Conservation (phyloP, 163 green algal species). For the Scenedesmus sp. region DNA sequence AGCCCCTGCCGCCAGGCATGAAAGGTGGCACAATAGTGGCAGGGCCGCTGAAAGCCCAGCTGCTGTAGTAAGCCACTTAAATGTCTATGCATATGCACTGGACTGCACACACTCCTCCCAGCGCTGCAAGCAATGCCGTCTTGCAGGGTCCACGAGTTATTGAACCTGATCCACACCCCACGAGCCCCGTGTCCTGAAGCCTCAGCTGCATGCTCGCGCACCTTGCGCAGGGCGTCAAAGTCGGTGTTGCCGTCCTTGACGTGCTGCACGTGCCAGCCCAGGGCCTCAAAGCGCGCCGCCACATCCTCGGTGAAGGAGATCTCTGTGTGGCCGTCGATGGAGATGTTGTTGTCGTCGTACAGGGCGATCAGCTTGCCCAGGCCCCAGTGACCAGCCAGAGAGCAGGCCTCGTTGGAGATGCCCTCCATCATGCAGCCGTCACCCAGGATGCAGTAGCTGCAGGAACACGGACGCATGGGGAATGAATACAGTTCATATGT, state of each 20-base stretch:
- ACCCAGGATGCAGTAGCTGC: constrained; percentile 98
- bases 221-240: constrained; percentile 86
- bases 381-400: constrained; percentile 98
- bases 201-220: background rate
- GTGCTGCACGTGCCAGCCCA: constrained; percentile 78
- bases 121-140: background rate
- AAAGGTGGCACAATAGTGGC: too few relatives aligned
- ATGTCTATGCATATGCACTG: background rate
- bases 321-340: constrained; percentile 96
- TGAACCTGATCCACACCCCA: too few relatives aligned
- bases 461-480: background rate
- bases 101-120: background rate
- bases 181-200: too few relatives aligned
- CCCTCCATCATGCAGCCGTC: constrained; percentile 99
- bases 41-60: too few relatives aligned
- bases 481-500: too few relatives aligned
- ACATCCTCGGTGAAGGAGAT: constrained; percentile 99
- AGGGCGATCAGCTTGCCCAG: constrained; percentile 99
- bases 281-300: constrained; percentile 87
- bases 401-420: constrained; percentile 98
- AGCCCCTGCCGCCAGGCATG: too few relatives aligned
- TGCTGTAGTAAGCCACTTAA: background rate
- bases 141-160: background rate
- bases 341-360: constrained; percentile 99
- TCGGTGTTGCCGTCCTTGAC: constrained; percentile 97